Evolutionary conservation across 1,284 basidiomycete species (phyloP).

Genomic region (Ustilago trichophora): DNA sequence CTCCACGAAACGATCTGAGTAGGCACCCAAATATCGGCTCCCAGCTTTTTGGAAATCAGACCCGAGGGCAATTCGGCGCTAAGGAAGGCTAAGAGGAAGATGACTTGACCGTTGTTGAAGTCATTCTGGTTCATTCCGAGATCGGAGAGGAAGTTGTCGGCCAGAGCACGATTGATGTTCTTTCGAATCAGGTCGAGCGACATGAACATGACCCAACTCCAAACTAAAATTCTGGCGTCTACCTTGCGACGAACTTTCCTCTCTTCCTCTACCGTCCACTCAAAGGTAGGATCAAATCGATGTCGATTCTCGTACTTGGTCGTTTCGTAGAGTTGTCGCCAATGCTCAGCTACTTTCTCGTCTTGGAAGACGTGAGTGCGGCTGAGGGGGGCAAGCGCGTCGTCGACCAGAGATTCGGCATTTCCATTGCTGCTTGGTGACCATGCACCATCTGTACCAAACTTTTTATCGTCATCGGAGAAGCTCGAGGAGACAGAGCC

Average conservation of each 20-base stretch:
- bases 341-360: conserved; percentile 29
- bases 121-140: conserved; percentile 51
- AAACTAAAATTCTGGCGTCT: conserved; percentile 16
- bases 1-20: conserved; percentile 47
- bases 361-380: conserved; percentile 39
- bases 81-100: conserved; percentile 46
- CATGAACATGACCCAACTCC: conserved; percentile 44
- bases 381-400: conserved; percentile 14
- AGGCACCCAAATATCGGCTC: conserved; percentile 53
- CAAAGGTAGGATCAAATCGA: conserved; percentile 34
- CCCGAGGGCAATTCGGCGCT: conserved; percentile 51
- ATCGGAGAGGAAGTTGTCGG: conserved; percentile 50
- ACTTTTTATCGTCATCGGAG: conserved; percentile 20
- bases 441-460: background rate
- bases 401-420: conserved; percentile 18
- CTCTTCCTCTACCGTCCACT: conserved; percentile 34
- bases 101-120: conserved; percentile 53
- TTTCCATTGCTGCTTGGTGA: conserved; percentile 6
- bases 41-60: conserved; percentile 54
- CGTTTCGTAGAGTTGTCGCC: conserved; percentile 33
- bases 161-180: conserved; percentile 46
- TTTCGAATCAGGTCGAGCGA: conserved; percentile 45
- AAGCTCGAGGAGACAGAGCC: conserved; percentile 11
- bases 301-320: conserved; percentile 38
- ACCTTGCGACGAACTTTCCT: conserved; percentile 12